Evolutionary conservation across 805 yeast species (phyloP), one percentile per base, ranked within the genome.

Genomic region (Yarrowia sp.): DNA sequence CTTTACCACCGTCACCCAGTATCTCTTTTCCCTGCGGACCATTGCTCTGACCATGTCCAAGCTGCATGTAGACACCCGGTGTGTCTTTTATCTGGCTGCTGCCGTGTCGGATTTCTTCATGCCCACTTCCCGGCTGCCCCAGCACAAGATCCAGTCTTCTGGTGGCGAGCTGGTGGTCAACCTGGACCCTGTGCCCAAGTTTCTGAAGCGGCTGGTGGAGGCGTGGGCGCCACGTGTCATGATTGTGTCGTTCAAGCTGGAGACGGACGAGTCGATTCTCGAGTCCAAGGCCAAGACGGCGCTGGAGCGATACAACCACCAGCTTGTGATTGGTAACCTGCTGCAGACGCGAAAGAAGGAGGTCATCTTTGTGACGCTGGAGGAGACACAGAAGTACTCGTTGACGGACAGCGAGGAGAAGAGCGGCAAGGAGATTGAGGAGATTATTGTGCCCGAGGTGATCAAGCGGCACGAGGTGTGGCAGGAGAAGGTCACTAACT

Each of bases 41-140:
- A 79, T 90, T 10, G 87, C 95, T 0, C 81, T 81, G 67, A 79
- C 81, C 46, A 74, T 93, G 71, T 82, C 85, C 62, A 76, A 77
- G 3, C 14, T 38, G 46, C 40, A 43, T 9, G 74, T 83, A 41
- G 88, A 85, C 2, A 75, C 64, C 48, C 69, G 66, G 41, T 26
- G 54, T 58, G 74, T 95, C 43, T 90, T 93, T 73, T 95, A 88
- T 73, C 80, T 95, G 62, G 99, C 99, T 0, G 98, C 99, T 9
- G 99, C 99, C 0, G 99, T 95, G 0, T 90, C 97, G 8, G 99
- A 95, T 74, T 95, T 95, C 76, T 95, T 92, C 77, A 81, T 95
- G 44, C 99, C 99, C 1, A 83, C 83, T 46, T 86, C 92, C 1
- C 82, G 90, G 68, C 80, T 92, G 70, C 96, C 98, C 2, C 92